Base-by-base conservation (phyloP, 208 protist genomes). In the Trypanosoma lewisi region DNA sequence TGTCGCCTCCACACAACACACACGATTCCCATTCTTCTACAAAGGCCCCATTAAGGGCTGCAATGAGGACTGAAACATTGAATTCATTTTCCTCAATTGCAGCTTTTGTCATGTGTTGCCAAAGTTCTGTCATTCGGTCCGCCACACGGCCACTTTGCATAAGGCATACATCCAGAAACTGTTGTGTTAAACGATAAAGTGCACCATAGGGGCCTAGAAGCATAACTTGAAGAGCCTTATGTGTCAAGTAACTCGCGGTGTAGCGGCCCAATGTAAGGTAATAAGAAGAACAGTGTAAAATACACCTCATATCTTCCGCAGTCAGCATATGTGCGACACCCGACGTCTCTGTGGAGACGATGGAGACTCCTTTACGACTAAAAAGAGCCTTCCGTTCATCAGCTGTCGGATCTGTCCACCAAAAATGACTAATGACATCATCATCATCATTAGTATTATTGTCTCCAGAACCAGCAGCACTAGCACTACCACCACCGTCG, bases 221-320 rank as follows among this genome's bases (percentile, higher is more conserved):
- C 33, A 80, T 77, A 23, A 94, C 62, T 61, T 94, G 88, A 60
- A 94, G 75, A 11, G 88, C 88, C 63, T 92, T 91, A 66, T 90
- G 85, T 17, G 83, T 89, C 48, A 91, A 63, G 48, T 85, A 94
- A 57, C 72, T 59, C 7, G 74, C 44, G 16, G 78, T 71, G 77
- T 80, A 78, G 42, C 56, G 77, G 5, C 73, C 76, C 1, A 94
- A 62, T 14, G 60, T 44, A 1, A 75, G 73, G 67, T 92, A 91
- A 73, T 94, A 90, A 21, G 49, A 65, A 3, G 77, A 69, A 55
- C 84, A 91, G 45, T 73, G 63, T 54, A 81, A 57, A 25, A 94
- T 54, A 50, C 67, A 58, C 37, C 77, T 72, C 12, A 66, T 56
- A 55, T 86, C 63, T 11, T 70, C 54, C 33, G 66, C 53, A 30